Conservation (phyloP, 805 yeast species). For the Wickerhamiella kazuoi region DNA sequence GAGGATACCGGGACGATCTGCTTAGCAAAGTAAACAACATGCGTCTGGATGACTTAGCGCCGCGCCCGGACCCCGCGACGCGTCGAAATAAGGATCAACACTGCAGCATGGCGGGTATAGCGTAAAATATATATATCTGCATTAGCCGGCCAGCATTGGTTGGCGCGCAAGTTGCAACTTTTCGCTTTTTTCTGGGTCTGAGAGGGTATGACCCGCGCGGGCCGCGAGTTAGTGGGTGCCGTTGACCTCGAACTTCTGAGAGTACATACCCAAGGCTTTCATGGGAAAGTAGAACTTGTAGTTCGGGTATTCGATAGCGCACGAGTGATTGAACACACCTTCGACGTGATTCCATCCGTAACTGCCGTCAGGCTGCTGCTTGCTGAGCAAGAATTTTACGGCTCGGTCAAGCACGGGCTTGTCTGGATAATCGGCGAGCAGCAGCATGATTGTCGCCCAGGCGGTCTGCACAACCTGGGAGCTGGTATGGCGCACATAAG, state of each 20-base stretch:
- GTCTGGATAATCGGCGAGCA: conserved; percentile 69
- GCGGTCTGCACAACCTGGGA: conserved; percentile 78
- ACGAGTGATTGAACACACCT: conserved; percentile 89
- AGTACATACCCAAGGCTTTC: conserved; percentile 75
- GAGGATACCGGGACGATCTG: not conserved
- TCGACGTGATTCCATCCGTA: conserved; percentile 75
- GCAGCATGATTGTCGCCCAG: conserved; percentile 74
- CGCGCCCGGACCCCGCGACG: too few species aligned
- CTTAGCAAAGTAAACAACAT: not conserved
- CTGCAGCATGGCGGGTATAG: too few species aligned
- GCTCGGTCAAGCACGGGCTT: conserved; percentile 44
- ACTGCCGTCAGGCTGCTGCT: conserved; percentile 64
- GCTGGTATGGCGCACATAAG: conserved; percentile 45
- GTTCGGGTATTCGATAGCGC: conserved; percentile 92
- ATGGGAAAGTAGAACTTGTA: conserved; percentile 79
- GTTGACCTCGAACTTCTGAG: conserved; percentile 11
- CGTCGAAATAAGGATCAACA: too few species aligned
- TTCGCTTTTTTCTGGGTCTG: too few species aligned
- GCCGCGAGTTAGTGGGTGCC: too few species aligned
- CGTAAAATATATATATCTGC: too few species aligned
- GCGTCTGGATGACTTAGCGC: too few species aligned
- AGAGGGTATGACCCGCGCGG: too few species aligned
- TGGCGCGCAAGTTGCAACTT: too few species aligned
- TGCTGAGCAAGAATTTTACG: conserved; percentile 37
- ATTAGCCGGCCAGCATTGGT: too few species aligned